Evolutionary conservation across 768 basidiomycete genomes (phyloP), one percentile per base, ranked within the genome.

Genomic region (Rhizopogon rudus): DNA sequence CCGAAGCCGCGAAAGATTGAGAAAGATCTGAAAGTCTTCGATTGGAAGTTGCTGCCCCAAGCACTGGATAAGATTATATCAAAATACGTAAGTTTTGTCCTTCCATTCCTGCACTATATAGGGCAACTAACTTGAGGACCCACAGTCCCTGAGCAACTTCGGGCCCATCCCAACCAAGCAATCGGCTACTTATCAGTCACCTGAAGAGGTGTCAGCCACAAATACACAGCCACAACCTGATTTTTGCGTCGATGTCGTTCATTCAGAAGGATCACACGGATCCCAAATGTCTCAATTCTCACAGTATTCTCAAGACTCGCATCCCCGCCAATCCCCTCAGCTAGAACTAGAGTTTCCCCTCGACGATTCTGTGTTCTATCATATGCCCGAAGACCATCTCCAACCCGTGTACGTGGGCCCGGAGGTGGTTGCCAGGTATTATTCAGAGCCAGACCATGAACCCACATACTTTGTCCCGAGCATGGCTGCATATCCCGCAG

Each of bases 1-100:
- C 96, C 96, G 7, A 94, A 92, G 68, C 96, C 96, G 3, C 80
- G 96, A 53, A 95, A 94, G 67, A 99, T 98, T 59, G 96, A 98
- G 66, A 98, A 98, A 77, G 93, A 98, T 64, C 80, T 99, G 65
- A 92, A 92, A 68, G 87, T 91, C 7, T 92, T 92, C 61, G 81
- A 83, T 40, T 92, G 90, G 90, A 76, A 75, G 29, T 68, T 81
- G 44, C 75, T 92, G n/a, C 79, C 79, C 16, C 81, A 84, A 59
- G 88, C 88, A 0, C 69, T 92, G 51, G 84, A 88, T 45, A 91
- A 90, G 68, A 88, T 91, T 55, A 75, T 91, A 20, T 84, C 86
- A 3, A 90, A 90, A 91, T 92, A 91, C 65, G 90, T 91, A 62
- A 61, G 87, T 77, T 25, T 0, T 22, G 4, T n/a, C 31, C 41